phyloP scores from a whole-genome alignment of 441 rosid species.

The Bruguiera hainesii region DNA sequence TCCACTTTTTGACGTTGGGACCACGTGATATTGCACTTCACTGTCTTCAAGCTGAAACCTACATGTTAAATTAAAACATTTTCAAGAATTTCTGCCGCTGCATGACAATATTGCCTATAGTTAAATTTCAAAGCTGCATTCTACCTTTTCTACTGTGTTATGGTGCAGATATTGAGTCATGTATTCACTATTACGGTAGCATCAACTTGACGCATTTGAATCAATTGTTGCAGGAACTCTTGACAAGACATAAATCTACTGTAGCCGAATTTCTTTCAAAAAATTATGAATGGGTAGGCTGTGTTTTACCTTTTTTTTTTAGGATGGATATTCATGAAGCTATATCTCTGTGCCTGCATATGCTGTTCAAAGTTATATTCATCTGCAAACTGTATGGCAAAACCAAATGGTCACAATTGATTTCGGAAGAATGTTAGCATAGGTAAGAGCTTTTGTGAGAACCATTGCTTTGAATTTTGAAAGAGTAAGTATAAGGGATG shows the following conservation, averaged over 20 bases:
- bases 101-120: too few species aligned
- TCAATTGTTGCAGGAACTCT: conserved; percentile 59
- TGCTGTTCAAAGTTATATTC: not conserved
- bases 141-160: too few species aligned
- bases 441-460: not conserved
- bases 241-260: conserved; percentile 96
- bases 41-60: too few species aligned
- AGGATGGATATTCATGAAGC: not conserved
- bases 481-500: not conserved
- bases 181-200: not conserved
- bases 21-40: too few species aligned
- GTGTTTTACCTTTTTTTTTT: not conserved
- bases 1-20: too few species aligned
- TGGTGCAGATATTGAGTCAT: not conserved
- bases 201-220: conserved; percentile 13
- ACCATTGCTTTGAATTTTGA: not conserved
- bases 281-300: conserved; percentile 94
- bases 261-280: conserved; percentile 89
- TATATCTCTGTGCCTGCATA: not conserved
- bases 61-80: too few species aligned
- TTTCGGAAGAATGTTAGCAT: not conserved
- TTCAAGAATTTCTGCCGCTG: too few species aligned
- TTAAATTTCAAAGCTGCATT: too few species aligned
- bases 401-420: not conserved
- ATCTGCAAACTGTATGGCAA: not conserved